These are phyloP conservation scores for Gentiana straminea DNA, from an alignment of 257 asterid genomes.

Conservation along the genomic window DNA sequence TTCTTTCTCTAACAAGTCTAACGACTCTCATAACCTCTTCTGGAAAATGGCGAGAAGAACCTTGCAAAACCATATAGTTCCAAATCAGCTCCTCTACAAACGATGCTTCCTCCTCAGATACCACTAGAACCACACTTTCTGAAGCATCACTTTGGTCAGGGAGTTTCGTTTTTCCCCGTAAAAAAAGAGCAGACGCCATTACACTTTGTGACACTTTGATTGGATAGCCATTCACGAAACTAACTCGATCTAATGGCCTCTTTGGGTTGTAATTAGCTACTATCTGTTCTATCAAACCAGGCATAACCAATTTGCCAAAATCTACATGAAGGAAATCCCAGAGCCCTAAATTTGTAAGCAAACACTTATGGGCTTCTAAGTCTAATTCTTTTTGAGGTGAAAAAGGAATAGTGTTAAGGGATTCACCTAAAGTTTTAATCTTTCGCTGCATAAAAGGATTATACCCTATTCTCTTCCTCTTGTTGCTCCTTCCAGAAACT, in stretches of 20 bases:
- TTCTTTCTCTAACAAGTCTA: slow-evolving; percentile 1
- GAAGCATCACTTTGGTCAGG: not conserved
- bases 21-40: slow-evolving; percentile 1
- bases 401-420: slow-evolving; percentile 12
- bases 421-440: not conserved
- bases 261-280: slow-evolving; percentile 4
- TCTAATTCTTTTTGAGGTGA: not conserved
- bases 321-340: slow-evolving; percentile 14
- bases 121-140: not conserved
- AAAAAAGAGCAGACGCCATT: slow-evolving; percentile 4
- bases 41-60: not conserved
- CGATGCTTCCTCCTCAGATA: not conserved
- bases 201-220: not conserved
- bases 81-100: slow-evolving; percentile 10
- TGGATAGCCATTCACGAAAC: slow-evolving; percentile 5
- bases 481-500: too few relatives aligned
- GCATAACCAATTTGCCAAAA: not conserved
- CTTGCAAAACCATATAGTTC: slow-evolving; percentile 12
- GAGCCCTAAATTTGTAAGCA: slow-evolving; percentile 8
- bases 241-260: not conserved
- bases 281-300: slow-evolving; percentile 10
- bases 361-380: not conserved
- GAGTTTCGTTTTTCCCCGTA: not conserved
- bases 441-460: not conserved
- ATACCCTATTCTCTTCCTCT: too few relatives aligned